A percentile compares a stretch with the other conserved stretches of the same genome.
Evolutionary conservation across 2,329 filamentous ascomycete genomes (phyloP).

Genomic region (Rhytidhysteron rufulum): DNA sequence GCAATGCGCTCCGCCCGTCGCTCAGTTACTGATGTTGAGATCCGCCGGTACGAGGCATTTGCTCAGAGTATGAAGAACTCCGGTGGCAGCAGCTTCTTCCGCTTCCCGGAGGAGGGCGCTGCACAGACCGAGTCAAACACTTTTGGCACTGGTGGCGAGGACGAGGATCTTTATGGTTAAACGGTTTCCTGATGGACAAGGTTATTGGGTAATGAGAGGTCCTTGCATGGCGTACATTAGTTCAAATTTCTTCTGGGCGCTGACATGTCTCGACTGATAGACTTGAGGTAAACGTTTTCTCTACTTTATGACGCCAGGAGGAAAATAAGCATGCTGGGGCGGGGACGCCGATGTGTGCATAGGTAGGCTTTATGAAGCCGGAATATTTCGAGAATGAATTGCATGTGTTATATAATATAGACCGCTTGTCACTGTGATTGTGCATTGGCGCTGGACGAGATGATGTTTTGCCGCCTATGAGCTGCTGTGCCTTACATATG

Average conservation of each 20-base stretch:
- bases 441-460: no score
- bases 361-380: background rate
- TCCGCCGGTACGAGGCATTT: conserved; percentile 96
- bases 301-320: background rate
- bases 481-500: no score
- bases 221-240: conserved; percentile 4
- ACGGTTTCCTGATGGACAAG: conserved; percentile 14
- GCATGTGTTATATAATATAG: background rate
- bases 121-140: conserved; percentile 44
- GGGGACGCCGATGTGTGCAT: conserved; percentile 2
- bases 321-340: background rate
- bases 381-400: background rate
- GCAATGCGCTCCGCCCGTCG: conserved; percentile 92
- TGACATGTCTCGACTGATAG: conserved; percentile 10
- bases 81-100: conserved; percentile 94
- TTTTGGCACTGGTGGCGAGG: conserved; percentile 84
- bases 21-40: conserved; percentile 95
- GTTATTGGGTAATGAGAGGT: conserved; percentile 16
- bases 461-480: no score
- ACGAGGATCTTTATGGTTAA: conserved; percentile 97
- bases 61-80: conserved; percentile 99
- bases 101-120: conserved; percentile 68
- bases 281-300: conserved; percentile 12
- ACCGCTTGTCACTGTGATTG: no score
- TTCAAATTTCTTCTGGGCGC: conserved; percentile 1